Evolutionary conservation across 2,329 filamentous ascomycete species (phyloP), one percentile per base, ranked within the genome.

Genomic region (Exophiala spinifera): DNA sequence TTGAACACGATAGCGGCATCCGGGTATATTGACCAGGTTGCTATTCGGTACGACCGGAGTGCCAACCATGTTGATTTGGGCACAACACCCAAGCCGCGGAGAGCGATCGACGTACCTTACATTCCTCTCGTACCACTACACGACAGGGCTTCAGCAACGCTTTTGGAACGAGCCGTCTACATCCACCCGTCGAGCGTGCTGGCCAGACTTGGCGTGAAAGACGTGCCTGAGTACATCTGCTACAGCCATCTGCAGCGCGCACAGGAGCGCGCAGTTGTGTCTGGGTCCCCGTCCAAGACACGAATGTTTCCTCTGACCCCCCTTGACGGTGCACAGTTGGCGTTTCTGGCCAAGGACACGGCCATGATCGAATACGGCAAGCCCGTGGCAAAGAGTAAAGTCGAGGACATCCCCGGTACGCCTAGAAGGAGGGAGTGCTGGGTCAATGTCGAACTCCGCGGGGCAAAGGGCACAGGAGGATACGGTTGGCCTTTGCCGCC

Each of bases 61-160:
- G 89, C 90, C 0, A 80, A 79, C 11, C 88, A 89, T 0, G 85
- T 86, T 1, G 84, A 86, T 57, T 72, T 80, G 10, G 36, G 36
- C 17, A 19, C 36, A 49, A 72, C 77, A 43, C 79, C 86, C 15
- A 89, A 88, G 58, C 89, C 91, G 0, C 84, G 83, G 47, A 83
- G 91, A n/a, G 88, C 91, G 1, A 95, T 94, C 61, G 91, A 97
- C 63, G 88, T 97, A 2, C 88, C 92, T 0, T 99, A 97, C 67
- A 71, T 95, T 5, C 91, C 94, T 0, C 83, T 99, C 3, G 83
- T 91, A 62, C 85, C 90, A 76, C 33, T 63, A 13, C 53, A 55
- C 34, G 53, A 52, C 21, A 7, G 17, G 14, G 15, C 51, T n/a
- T 46, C 55, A 1, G 89, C 57, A 69, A 67, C 82, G 40, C 66